phyloP scores from a whole-genome alignment of 1,284 basidiomycete species.

The Ustilago lituana region DNA sequence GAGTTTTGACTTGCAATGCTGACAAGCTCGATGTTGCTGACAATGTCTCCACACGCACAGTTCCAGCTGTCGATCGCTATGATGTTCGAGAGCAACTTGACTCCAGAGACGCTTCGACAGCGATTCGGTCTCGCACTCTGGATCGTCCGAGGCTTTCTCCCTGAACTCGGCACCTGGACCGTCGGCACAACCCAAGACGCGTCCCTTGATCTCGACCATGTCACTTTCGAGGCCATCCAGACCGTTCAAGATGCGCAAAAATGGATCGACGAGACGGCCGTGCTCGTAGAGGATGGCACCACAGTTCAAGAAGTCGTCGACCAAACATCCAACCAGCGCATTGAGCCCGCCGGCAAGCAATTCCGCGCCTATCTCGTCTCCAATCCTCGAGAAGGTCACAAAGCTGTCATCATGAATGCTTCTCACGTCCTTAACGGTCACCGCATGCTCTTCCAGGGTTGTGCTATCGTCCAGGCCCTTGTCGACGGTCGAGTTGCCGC shows the following conservation, averaged over 20 bases:
- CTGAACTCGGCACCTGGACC: constrained; percentile 21
- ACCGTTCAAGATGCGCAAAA: constrained; percentile 24
- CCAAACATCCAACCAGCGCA: constrained; percentile 13
- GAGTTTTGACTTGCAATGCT: no score
- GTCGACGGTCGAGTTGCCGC: constrained; percentile 6
- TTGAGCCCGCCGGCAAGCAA: constrained; percentile 28
- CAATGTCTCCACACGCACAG: no score
- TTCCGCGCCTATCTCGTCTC: constrained; percentile 23
- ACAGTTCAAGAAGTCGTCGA: constrained; percentile 15
- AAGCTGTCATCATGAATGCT: constrained; percentile 17
- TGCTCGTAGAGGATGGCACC: constrained; percentile 24
- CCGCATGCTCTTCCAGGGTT: constrained; percentile 7
- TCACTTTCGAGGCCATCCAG: constrained; percentile 16
- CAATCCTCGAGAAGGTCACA: constrained; percentile 4
- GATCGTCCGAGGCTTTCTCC: constrained; percentile 11
- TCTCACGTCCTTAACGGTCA: constrained; percentile 38
- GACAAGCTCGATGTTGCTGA: no score
- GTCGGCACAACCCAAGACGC: background rate
- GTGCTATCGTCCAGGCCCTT: constrained; percentile 15
- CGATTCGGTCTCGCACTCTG: constrained; percentile 26
- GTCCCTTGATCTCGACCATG: constrained; percentile 18
- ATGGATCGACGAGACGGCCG: constrained; percentile 28
- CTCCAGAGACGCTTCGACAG: constrained; percentile 11
- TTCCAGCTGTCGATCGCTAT: constrained; percentile 19
- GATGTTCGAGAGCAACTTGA: constrained; percentile 9